Conservation (phyloP, 108 stramenopile species). For the Fragilaria radians region DNA sequence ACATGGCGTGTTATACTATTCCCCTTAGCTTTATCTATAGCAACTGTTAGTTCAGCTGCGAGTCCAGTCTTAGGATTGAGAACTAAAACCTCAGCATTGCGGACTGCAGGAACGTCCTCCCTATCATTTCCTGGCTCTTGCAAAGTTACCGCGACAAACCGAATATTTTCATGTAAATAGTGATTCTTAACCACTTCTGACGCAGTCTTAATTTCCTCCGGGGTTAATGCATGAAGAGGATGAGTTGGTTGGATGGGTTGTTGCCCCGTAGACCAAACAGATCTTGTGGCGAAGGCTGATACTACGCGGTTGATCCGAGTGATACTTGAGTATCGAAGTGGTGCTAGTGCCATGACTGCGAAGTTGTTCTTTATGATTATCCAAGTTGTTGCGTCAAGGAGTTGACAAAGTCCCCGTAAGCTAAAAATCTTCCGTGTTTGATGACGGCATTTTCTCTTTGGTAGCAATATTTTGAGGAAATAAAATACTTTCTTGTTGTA, state of each 20-base stretch:
- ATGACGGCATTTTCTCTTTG: too few relatives aligned
- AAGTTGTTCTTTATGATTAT: too few relatives aligned
- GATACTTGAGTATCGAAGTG: too few relatives aligned
- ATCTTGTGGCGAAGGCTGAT: neutral
- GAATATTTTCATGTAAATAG: constrained; percentile 17
- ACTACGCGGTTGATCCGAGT: too few relatives aligned
- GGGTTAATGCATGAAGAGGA: constrained; percentile 26
- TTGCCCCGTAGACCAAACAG: constrained; percentile 19
- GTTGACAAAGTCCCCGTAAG: too few relatives aligned
- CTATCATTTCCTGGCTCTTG: constrained; percentile 37
- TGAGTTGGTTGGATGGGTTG: constrained; percentile 9
- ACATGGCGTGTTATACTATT: constrained; percentile 6
- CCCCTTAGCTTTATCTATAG: constrained; percentile 5
- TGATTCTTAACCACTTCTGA: constrained; percentile 16
- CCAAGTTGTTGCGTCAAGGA: too few relatives aligned
- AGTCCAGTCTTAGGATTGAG: constrained; percentile 36
- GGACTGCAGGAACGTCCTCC: neutral
- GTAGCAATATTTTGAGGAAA: too few relatives aligned
- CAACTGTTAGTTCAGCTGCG: constrained; percentile 34
- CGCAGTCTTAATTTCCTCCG: constrained; percentile 29
- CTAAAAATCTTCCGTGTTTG: too few relatives aligned
- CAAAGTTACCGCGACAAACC: constrained; percentile 44
- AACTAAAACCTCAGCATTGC: constrained; percentile 33
- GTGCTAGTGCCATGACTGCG: too few relatives aligned
- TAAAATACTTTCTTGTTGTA: too few relatives aligned